Conservation (phyloP, 257 asterid species). For the Solanum bukasovii region DNA sequence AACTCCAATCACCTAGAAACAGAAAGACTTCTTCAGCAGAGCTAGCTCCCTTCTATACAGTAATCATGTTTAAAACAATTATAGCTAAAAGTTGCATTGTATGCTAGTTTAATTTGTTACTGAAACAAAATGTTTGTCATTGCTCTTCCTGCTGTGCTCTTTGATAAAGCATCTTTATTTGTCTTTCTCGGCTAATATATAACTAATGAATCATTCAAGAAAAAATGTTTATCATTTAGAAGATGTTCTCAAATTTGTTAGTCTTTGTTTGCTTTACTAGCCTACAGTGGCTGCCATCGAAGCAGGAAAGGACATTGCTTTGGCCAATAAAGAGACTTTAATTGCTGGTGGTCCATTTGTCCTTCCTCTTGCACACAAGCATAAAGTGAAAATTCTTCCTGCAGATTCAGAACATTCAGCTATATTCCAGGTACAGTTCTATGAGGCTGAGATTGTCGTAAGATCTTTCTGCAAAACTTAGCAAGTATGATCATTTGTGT, state of each 20-base stretch:
- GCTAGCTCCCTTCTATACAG: not conserved
- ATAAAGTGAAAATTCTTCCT: constrained; percentile 94
- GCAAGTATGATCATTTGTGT: not conserved
- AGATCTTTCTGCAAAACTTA: not conserved
- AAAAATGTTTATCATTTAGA: not conserved
- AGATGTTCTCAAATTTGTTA: not conserved
- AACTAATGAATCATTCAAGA: not conserved
- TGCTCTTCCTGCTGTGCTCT: not conserved
- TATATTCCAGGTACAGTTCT: constrained; percentile 70
- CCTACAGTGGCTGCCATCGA: constrained; percentile 98
- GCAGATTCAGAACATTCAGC: constrained; percentile 99
- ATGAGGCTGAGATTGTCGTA: not conserved
- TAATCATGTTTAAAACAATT: not conserved
- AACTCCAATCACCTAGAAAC: not conserved
- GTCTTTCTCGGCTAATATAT: not conserved
- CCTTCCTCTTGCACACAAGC: constrained; percentile 96
- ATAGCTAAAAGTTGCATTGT: not conserved
- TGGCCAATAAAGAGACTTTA: constrained; percentile 95
- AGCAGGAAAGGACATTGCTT: constrained; percentile 97
- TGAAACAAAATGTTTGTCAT: not conserved
- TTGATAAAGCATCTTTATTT: not conserved
- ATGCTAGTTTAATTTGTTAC: not conserved
- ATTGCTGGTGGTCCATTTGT: constrained; percentile 98
- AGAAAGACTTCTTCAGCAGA: not conserved
- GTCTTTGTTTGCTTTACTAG: constrained; percentile 15